These are phyloP conservation scores for Penicillium sp. DNA, from an alignment of 2,329 filamentous ascomycete species.

Conservation along the genomic window DNA sequence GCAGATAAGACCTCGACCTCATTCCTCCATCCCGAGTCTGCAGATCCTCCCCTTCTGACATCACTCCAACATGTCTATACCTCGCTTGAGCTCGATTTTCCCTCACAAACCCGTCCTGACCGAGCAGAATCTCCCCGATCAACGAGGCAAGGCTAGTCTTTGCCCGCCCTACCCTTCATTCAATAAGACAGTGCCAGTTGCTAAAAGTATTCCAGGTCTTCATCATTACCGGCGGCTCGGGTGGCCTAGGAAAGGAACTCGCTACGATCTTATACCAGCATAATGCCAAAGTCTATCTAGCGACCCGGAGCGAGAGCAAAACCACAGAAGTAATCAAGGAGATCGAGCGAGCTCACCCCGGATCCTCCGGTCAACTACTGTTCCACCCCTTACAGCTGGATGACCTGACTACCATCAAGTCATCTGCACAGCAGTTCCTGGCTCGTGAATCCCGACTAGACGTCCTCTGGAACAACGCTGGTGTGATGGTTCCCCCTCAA, in stretches of 20 bases:
- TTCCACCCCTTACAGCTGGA: conserved; percentile 44
- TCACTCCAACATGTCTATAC: too few relatives aligned
- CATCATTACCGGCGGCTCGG: conserved; percentile 27
- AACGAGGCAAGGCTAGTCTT: conserved; percentile 18
- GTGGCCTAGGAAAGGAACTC: conserved; percentile 26
- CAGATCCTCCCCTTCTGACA: too few relatives aligned
- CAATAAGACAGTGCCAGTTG: not conserved
- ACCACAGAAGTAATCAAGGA: conserved; percentile 33
- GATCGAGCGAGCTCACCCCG: conserved; percentile 18
- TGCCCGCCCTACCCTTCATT: not conserved
- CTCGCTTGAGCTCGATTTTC: too few relatives aligned
- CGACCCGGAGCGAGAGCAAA: conserved; percentile 28
- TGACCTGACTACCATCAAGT: conserved; percentile 44
- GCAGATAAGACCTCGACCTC: too few relatives aligned
- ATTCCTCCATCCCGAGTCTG: too few relatives aligned
- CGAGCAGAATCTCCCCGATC: conserved; percentile 20
- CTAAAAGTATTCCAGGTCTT: conserved; percentile 16
- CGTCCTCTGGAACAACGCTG: conserved; percentile 41
- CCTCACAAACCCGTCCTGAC: conserved; percentile 22
- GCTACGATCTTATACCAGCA: conserved; percentile 22
- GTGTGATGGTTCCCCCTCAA: conserved; percentile 37
- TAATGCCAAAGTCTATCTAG: conserved; percentile 27
- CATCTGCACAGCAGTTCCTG: conserved; percentile 38
- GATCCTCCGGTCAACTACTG: conserved; percentile 5
- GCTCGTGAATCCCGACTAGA: conserved; percentile 37